Evolutionary conservation across 2,329 filamentous ascomycete species (phyloP), one percentile per base, ranked within the genome.

Genomic region (Penicillium sp.): DNA sequence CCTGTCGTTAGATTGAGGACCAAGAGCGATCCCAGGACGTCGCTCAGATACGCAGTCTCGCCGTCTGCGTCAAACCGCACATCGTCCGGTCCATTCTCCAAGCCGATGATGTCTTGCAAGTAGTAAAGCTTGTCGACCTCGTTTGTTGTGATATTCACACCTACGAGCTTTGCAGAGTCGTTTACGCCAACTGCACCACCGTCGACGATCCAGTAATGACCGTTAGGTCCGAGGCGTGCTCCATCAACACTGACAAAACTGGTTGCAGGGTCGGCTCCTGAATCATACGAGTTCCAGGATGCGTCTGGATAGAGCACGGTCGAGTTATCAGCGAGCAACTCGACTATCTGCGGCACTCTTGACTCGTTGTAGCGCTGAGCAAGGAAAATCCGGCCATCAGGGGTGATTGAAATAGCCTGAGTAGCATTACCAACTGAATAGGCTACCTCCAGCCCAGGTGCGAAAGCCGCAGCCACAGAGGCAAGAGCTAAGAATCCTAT

Each of bases 221-320:
- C 69, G 53, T 73, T 67, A 1, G 70, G 68, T 1, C 70, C 70
- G 8, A 70, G 63, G 4, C 69, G 66, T 21, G 66, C 64, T 3
- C 62, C 60, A 42, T 71, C 67, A 47, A 66, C 62, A 14, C 66
- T 61, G 35, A 66, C 63, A 52, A 62, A 65, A 21, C 12, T 14
- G 30, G 9, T 12, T 3, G 3, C 7, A 7, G 30, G 3, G 30
- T 11, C 7, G 30, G 30, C 8, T 33, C 5, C 3, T 6, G 5
- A 7, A 9, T 33, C 12, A 3, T 12, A 33, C 9, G 30, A 33
- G 12, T 33, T 33, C 30, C 12, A 33, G 3, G 5, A 5, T 3
- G 5, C 9, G 30, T 33, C 9, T 3, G 30, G 30, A 9, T 11
- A 33, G 5, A 12, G 30, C 7, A 33, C 30, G 9, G 9, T 6